Conservation (phyloP, 169 alveolate species). For the Cryptosporidium sp. region DNA sequence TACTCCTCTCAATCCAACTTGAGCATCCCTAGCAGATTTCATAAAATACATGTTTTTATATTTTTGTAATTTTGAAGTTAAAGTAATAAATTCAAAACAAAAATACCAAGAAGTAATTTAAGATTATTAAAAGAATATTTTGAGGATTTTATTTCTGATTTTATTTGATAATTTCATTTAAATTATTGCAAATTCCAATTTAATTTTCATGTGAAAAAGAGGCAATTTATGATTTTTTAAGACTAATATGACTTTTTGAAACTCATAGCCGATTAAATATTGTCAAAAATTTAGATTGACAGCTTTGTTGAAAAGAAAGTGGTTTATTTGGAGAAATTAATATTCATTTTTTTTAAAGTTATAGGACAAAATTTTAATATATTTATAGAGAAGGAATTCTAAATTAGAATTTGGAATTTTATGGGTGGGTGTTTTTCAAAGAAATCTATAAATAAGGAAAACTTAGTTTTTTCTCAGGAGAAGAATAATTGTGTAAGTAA, state of each 20-base stretch:
- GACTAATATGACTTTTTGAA: constrained; percentile 12
- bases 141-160: neutral
- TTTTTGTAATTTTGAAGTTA: neutral
- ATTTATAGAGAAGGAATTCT: neutral
- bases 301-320: neutral
- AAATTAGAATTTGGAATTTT: constrained; percentile 21
- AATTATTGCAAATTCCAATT: neutral
- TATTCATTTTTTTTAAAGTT: neutral
- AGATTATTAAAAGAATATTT: neutral
- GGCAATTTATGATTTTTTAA: neutral
- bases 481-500: constrained; percentile 4
- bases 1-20: neutral
- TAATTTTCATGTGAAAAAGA: neutral
- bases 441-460: neutral
- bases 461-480: constrained; percentile 42
- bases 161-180: neutral
- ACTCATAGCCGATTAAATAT: neutral
- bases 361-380: neutral
- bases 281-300: neutral
- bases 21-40: neutral
- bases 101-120: neutral
- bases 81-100: neutral
- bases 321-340: neutral
- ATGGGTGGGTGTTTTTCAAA: constrained; percentile 76
- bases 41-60: neutral